Evolutionary conservation across 768 basidiomycete genomes (phyloP).

Genomic region (Suillus lakei): DNA sequence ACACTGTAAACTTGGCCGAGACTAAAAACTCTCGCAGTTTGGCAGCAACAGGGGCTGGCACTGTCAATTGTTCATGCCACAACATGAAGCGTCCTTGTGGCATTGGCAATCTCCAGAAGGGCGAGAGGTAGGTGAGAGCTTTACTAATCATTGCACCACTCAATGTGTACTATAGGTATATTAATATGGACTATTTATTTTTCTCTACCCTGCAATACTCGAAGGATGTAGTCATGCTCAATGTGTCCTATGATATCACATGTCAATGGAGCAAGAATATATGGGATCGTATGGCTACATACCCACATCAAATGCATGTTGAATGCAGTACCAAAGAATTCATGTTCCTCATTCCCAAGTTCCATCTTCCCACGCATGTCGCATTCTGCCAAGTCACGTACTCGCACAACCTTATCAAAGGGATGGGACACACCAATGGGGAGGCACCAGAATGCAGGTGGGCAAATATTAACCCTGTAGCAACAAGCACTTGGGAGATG

Average conservation of each 20-base stretch:
- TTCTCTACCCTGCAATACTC: constrained; percentile 6
- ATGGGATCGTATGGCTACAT: constrained; percentile 6
- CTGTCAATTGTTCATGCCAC: constrained; percentile 34
- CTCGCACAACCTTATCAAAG: too few relatives aligned
- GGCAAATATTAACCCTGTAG: too few relatives aligned
- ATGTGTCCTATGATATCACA: constrained; percentile 21
- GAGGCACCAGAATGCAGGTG: too few relatives aligned
- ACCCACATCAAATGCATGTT: too few relatives aligned
- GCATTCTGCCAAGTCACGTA: too few relatives aligned
- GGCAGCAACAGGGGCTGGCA: constrained; percentile 25
- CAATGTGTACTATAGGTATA: constrained; percentile 12
- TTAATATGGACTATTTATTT: constrained; percentile 23
- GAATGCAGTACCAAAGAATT: too few relatives aligned
- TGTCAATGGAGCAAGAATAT: constrained; percentile 23
- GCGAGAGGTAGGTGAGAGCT: constrained; percentile 14
- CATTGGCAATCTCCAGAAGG: constrained; percentile 22
- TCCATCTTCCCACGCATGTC: too few relatives aligned
- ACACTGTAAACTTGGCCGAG: constrained; percentile 15
- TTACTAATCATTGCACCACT: background rate
- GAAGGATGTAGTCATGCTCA: constrained; percentile 8
- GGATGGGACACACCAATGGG: too few relatives aligned
- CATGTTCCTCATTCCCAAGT: too few relatives aligned
- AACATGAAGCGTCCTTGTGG: constrained; percentile 28
- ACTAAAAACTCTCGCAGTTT: background rate
- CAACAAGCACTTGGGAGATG: too few relatives aligned